Percentiles rank a stretch among this genome's conserved stretches.
Conservation (phyloP, 1,139 yeast species). For the Suhomyces wounanorum region DNA sequence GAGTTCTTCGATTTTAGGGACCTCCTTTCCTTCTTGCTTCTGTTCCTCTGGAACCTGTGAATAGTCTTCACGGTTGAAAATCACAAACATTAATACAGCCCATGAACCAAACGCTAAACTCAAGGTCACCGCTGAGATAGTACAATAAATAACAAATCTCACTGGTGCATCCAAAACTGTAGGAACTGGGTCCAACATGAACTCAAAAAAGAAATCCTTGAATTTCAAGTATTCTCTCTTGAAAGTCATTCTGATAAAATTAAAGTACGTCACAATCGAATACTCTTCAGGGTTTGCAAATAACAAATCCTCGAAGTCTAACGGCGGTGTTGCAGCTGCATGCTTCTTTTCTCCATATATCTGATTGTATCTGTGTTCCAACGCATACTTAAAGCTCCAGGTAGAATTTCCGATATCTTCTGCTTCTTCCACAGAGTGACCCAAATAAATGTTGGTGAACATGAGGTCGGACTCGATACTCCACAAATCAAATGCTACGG, state of each 20-base stretch:
- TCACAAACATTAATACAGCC: slow-evolving; percentile 34
- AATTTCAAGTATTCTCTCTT: slow-evolving; percentile 28
- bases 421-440: slow-evolving; percentile 81
- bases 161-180: slow-evolving; percentile 48
- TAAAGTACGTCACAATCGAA: slow-evolving; percentile 20
- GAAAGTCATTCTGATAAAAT: slow-evolving; percentile 25
- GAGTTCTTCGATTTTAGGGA: slow-evolving; percentile 10
- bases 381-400: slow-evolving; percentile 57
- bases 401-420: slow-evolving; percentile 80
- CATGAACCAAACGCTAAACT: slow-evolving; percentile 45
- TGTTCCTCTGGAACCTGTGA: slow-evolving; percentile 1
- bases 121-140: slow-evolving; percentile 38
- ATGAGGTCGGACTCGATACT: slow-evolving; percentile 73
- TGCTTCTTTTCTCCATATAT: slow-evolving; percentile 27
- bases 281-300: slow-evolving; percentile 23
- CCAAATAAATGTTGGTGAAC: slow-evolving; percentile 83
- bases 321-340: slow-evolving; percentile 45
- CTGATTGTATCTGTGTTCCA: slow-evolving; percentile 51
- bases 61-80: slow-evolving; percentile 10
- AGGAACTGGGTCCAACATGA: slow-evolving; percentile 43
- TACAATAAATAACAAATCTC: slow-evolving; percentile 50
- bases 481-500: slow-evolving; percentile 89
- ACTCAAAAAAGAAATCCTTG: slow-evolving; percentile 36
- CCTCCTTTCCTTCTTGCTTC: neutral
- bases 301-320: slow-evolving; percentile 38